Base-by-base conservation (phyloP, 495 filamentous ascomycete genomes). In the Bacidia rubella region DNA sequence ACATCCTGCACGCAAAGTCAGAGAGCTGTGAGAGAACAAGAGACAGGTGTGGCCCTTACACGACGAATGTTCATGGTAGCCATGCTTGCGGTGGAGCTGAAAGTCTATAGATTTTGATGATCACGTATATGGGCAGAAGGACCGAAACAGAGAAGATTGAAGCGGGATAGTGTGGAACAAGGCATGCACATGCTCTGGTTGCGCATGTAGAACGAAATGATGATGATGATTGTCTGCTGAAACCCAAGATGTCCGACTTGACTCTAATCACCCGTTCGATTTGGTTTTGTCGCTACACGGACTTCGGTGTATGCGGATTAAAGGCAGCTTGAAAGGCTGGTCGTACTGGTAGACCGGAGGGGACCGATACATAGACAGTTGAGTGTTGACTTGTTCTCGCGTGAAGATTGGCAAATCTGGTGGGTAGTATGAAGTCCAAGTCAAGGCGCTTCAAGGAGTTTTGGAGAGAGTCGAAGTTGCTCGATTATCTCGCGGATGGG, bases 61-160 rank as follows among this genome's bases (percentile, higher is more conserved):
- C 92, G 87, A 68, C 90, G 90, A 77, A 98, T 90, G 72, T 98
- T 98, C 78, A 98, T 75, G 70, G 82, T 85, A 70, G 82, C 82
- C 85, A 90, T 90, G 69, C 56, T 81, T 74, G 75, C 77, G 72
- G 70, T 73, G 54, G 48, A 62, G 55, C 54, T 53, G 55, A 43
- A 39, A 39, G 49, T 42, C 41, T 57, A 53, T 49, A 52, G 48
- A 51, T 35, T n/a, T 38, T 55, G 55, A 29, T 51, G 38, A 24
- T 25, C 35, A 56, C 47, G 39, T 12, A 54, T 15, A 48, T 53
- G 53, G 52, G 32, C 26, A 47, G 29, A 15, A 53, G 50, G 25
- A 32, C 26, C 25, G 11, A 45, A 54, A 47, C 17, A 47, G 53
- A 53, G 27, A 22, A 49, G 47, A 47, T 38, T 17, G 52, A 53